Base-by-base conservation (phyloP, 2,329 filamentous ascomycete genomes). In the Aspergillus carbonarius region DNA sequence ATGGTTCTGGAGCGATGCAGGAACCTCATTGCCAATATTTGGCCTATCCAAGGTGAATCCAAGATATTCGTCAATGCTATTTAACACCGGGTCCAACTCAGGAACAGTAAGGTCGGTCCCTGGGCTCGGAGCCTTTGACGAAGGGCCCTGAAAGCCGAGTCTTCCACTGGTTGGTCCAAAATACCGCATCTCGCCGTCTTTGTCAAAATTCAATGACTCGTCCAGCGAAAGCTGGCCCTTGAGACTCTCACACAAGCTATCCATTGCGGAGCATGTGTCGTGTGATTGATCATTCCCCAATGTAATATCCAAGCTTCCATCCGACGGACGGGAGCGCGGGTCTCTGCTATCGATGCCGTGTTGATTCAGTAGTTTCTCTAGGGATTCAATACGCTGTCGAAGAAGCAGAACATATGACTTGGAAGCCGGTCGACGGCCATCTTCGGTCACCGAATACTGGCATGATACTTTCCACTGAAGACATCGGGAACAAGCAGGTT, bases 101-200 rank as follows among this genome's bases (percentile, higher is more conserved):
- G 49, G 40, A 32, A 47, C 39, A 2, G n/a, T 1, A 5, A 42
- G n/a, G 4, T 20, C 23, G 39, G 15, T 46, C 47, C 18, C 15
- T 20, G 7, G 23, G 20, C 12, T 30, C 46, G 42, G 6, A n/a
- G 63, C 40, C 8, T 30, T 47, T 10, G 50, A 60, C 18, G 52
- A 58, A 37, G 61, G 55, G 25, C 60, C 61, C 23, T 61, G 62
- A 42, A 76, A 75, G 10, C 71, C 65, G 4, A 76, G 63, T 2
- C 74, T 68, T 1, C 74, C 75, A 57, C 74, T 77, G 0, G 74
- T 70, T 1, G 72, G 67, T 0, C 75, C 74, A 57, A 76, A 77
- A 50, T 74, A 77, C 1, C 70, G 62, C 47, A 70, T 65, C 51
- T 77, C 74, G 0, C 68, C 68, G 37, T 76, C 73, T 23, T 67